Conservation (phyloP, 75 land plant genomes). For the Chamaecyparis obtusa region DNA sequence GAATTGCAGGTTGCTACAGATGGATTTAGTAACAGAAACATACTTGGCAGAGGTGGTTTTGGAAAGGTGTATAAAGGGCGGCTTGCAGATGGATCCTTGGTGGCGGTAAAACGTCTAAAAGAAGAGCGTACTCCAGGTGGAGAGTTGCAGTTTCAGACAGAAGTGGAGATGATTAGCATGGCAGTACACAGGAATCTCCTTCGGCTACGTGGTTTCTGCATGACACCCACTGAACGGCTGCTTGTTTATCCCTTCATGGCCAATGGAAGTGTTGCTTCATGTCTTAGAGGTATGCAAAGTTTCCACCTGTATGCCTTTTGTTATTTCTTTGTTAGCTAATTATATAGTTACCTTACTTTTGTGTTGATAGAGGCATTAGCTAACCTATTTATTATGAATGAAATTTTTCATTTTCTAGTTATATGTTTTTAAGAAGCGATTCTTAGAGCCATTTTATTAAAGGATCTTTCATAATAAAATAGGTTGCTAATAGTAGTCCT, state of each 20-base stretch:
- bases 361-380: background rate
- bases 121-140: constrained; percentile 78
- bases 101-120: constrained; percentile 67
- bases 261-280: constrained; percentile 74
- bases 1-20: constrained; percentile 76
- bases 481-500: background rate
- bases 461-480: background rate
- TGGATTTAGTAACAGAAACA: constrained; percentile 61
- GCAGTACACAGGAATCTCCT: constrained; percentile 71
- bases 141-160: constrained; percentile 74
- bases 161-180: constrained; percentile 82
- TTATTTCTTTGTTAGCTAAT: background rate
- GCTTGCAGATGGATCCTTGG: constrained; percentile 65
- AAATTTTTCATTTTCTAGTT: background rate
- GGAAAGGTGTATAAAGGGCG: constrained; percentile 76
- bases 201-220: constrained; percentile 68
- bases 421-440: background rate
- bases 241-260: constrained; percentile 76
- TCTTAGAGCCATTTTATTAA: background rate
- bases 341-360: background rate
- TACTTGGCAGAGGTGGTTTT: constrained; percentile 68
- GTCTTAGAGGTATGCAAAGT: constrained; percentile 47
- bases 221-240: constrained; percentile 74
- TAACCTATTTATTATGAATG: background rate
- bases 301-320: background rate